phyloP scores from a whole-genome alignment of 2,329 filamentous ascomycete species.

The Pestalotiopsis sp. region DNA sequence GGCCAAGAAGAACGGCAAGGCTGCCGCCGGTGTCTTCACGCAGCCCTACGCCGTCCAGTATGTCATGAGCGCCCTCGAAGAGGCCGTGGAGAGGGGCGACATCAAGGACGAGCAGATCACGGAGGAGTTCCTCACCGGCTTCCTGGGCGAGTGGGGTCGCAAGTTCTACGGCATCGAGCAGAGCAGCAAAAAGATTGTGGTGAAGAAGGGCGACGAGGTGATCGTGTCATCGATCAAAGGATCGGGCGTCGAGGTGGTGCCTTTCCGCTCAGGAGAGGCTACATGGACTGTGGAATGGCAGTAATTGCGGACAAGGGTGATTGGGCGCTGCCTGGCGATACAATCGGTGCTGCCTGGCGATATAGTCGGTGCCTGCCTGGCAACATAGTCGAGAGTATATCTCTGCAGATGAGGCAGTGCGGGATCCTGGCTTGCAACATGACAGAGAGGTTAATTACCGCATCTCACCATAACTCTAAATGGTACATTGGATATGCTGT shows the following conservation, averaged over 20 bases:
- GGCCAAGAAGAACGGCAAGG: conserved; percentile 59
- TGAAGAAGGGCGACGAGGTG: conserved; percentile 37
- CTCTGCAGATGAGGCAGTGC: neutral
- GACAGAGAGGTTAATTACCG: neutral
- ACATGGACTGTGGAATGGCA: conserved; percentile 58
- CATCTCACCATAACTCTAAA: neutral
- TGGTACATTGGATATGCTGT: neutral
- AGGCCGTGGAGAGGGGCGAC: conserved; percentile 38
- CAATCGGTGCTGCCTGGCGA: neutral
- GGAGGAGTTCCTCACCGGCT: conserved; percentile 29
- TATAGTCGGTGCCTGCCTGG: neutral
- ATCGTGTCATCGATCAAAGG: conserved; percentile 58
- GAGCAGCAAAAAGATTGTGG: conserved; percentile 13
- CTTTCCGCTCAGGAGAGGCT: conserved; percentile 64
- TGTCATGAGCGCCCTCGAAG: conserved; percentile 60
- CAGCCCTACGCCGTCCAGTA: conserved; percentile 64
- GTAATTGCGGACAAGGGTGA: conserved; percentile 18
- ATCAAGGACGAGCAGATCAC: conserved; percentile 31
- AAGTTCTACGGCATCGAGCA: conserved; percentile 23
- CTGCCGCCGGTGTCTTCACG: conserved; percentile 77
- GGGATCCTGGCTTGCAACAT: neutral
- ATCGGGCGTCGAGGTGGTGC: conserved; percentile 64
- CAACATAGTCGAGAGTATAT: neutral
- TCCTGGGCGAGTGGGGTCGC: conserved; percentile 32
- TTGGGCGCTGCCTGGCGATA: neutral